Base-by-base conservation (phyloP, 805 yeast genomes). In the Candida golubevii region DNA sequence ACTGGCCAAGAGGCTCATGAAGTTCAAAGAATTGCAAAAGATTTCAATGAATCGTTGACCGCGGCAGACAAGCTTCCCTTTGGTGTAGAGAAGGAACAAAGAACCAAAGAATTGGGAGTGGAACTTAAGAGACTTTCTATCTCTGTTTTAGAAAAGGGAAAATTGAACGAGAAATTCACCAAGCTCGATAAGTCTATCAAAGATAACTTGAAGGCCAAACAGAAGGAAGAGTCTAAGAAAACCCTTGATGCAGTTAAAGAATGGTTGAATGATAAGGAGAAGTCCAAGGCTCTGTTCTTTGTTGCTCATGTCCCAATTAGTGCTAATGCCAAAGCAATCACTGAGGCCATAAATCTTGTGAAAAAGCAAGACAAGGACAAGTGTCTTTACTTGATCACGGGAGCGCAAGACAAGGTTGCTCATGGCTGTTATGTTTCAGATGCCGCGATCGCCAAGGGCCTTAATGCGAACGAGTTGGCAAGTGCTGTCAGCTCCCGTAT, bases 371-470 rank as follows among this genome's bases (percentile, higher is more conserved):
- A 78, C 56, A 82, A 85, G 63, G 82, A 75, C 45, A 86, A 85
- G 66, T 79, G 90, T 8, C 74, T 89, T 41, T 90, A 87, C 63
- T 71, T 90, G 60, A 78, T 90, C 54, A 82, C 95, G 13, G 95
- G 95, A 59, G 71, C 72, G 41, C 66, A 59, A 18, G 80, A 69
- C 36, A 89, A 84, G 69, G 87, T 91, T 59, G 98, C 97, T 11
- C 99, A 93, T 61, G 99, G 97, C 53, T 89, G 96, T 63, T 93
- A 82, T 69, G 74, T 93, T 40, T 79, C 91, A 1, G 82, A 85
- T 50, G 81, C 67, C 35, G 86, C 89, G 33, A 69, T 83, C 52
- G 73, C 72, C 37, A 77, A 81, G 61, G 89, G 89, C 54, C 74
- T 88, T 15, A 77, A 83, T 51, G 90, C 95, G 42, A 76, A 83